Conservation (phyloP, 495 filamentous ascomycete species). For the Xylaria telfairii region DNA sequence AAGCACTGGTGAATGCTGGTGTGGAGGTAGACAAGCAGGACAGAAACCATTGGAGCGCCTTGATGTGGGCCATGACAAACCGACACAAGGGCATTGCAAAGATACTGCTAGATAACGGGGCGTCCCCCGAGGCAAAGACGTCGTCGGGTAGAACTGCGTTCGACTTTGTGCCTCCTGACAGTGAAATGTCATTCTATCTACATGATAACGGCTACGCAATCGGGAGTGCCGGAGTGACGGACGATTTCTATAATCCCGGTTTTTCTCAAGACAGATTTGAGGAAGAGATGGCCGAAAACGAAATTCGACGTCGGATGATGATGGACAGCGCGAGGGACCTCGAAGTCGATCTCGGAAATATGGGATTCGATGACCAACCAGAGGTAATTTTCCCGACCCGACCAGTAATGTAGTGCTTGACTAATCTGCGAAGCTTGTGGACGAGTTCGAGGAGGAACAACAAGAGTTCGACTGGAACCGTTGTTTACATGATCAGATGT, state of each 20-base stretch:
- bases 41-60: conserved; percentile 92
- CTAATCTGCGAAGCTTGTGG: conserved; percentile 63
- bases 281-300: conserved; percentile 96
- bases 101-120: conserved; percentile 86
- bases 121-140: conserved; percentile 93
- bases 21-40: conserved; percentile 95
- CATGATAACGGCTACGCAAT: conserved; percentile 92
- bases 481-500: conserved; percentile 98
- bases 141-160: conserved; percentile 93
- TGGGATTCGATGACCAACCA: conserved; percentile 94
- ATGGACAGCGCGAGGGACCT: conserved; percentile 98
- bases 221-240: conserved; percentile 81
- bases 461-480: conserved; percentile 98
- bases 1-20: conserved; percentile 81
- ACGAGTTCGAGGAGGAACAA: conserved; percentile 85
- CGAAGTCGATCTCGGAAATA: conserved; percentile 93
- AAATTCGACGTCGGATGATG: conserved; percentile 97
- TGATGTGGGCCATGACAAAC: conserved; percentile 99
- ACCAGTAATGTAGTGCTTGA: conserved; percentile 3
- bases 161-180: conserved; percentile 92
- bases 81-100: conserved; percentile 95
- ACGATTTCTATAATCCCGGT: conserved; percentile 95
- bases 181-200: conserved; percentile 93
- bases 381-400: conserved; percentile 64
- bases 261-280: conserved; percentile 94